Conservation (phyloP, 371 early-diverging fungal genomes). For the Paraphysoderma sedebokerense region DNA sequence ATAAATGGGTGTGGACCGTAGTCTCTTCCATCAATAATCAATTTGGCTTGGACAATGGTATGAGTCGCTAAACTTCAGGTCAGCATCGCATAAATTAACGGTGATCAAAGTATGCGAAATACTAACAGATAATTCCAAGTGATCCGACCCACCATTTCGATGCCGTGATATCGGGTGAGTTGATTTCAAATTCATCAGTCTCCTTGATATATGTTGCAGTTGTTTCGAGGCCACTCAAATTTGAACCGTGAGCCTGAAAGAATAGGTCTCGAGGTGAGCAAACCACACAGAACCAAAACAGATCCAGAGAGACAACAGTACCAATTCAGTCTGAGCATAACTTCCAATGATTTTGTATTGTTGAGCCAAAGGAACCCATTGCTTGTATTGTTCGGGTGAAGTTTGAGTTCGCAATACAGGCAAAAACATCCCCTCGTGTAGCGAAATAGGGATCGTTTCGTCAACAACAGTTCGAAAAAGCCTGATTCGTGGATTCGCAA, state of each 20-base stretch:
- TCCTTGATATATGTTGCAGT: slow-evolving; percentile 66
- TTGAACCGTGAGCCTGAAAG: slow-evolving; percentile 62
- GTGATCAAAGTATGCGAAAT: not conserved
- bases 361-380: slow-evolving; percentile 52
- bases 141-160: slow-evolving; percentile 72
- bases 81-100: not conserved
- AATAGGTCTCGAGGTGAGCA: not conserved
- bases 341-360: slow-evolving; percentile 64
- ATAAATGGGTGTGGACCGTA: slow-evolving; percentile 74
- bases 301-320: too few relatives aligned
- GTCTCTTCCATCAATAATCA: slow-evolving; percentile 57
- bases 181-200: slow-evolving; percentile 66
- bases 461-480: slow-evolving; percentile 6
- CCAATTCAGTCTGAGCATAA: slow-evolving; percentile 66
- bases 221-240: slow-evolving; percentile 73
- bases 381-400: slow-evolving; percentile 54
- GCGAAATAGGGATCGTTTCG: slow-evolving; percentile 10
- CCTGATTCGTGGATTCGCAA: too few relatives aligned
- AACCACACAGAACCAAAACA: not conserved
- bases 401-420: slow-evolving; percentile 57
- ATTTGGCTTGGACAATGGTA: slow-evolving; percentile 70
- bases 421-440: slow-evolving; percentile 54
- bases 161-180: slow-evolving; percentile 60
- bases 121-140: not conserved
- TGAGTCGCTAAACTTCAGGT: slow-evolving; percentile 32